phyloP scores from a whole-genome alignment of 2,329 filamentous ascomycete genomes.

The Metarhizium brunneum region DNA sequence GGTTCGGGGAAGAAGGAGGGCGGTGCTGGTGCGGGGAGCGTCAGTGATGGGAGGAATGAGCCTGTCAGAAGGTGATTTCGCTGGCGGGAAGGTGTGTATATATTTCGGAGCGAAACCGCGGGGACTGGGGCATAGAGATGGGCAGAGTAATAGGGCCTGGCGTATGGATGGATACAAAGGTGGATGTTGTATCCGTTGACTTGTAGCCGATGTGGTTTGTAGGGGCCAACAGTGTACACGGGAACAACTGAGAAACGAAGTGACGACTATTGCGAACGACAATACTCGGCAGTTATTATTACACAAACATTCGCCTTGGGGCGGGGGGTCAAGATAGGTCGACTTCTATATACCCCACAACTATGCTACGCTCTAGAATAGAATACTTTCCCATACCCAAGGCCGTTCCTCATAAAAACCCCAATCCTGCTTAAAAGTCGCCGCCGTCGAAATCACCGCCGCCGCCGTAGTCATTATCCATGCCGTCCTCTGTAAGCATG shows the following conservation, averaged over 20 bases:
- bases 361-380: background rate
- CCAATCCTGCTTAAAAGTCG: slow-evolving; percentile 8
- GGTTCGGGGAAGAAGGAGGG: slow-evolving; percentile 39
- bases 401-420: background rate
- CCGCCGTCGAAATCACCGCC: slow-evolving; percentile 16
- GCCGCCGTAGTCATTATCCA: slow-evolving; percentile 10
- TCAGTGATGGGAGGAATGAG: slow-evolving; percentile 27
- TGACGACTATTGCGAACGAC: no score
- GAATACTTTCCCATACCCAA: slow-evolving; percentile 1
- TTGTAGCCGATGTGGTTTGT: no score
- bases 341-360: background rate
- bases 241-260: no score
- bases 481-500: slow-evolving; percentile 17
- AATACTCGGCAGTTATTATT: no score
- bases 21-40: slow-evolving; percentile 9
- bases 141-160: no score
- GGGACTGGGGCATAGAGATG: no score
- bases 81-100: no score
- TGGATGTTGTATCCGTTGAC: no score
- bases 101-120: no score
- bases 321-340: background rate
- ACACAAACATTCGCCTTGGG: no score
- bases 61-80: slow-evolving; percentile 26
- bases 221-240: no score
- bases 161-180: no score